Conservation (phyloP, 257 asterid genomes). For the Osmanthus fragrans region DNA sequence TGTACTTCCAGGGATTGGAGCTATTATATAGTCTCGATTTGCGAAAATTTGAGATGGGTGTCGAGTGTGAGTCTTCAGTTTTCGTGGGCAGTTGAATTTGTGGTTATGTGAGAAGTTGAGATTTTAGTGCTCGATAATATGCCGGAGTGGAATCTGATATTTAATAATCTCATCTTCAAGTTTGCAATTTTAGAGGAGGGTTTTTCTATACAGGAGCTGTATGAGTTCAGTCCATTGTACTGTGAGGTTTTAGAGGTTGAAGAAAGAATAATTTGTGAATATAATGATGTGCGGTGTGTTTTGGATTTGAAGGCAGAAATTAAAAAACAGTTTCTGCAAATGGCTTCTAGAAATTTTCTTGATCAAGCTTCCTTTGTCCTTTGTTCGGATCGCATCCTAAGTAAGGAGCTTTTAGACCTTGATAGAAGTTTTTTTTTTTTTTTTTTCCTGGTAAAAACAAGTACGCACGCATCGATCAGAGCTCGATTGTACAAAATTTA, state of each 20-base stretch:
- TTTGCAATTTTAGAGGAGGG: neutral
- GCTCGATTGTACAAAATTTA: constrained; percentile 43
- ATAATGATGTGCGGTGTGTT: neutral
- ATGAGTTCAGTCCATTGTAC: too few relatives aligned
- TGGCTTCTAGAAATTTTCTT: neutral
- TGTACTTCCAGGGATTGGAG: constrained; percentile 1
- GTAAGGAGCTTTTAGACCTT: constrained; percentile 40
- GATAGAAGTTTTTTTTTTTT: constrained; percentile 31
- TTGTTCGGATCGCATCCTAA: constrained; percentile 61
- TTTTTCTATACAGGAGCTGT: constrained; percentile 5
- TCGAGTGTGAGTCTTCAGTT: neutral
- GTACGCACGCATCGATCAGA: constrained; percentile 17
- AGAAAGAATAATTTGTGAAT: neutral
- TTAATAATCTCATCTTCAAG: neutral
- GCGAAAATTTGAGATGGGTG: neutral
- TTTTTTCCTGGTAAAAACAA: constrained; percentile 23
- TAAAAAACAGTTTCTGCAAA: neutral
- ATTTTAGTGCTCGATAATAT: neutral
- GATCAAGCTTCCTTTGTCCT: constrained; percentile 34
- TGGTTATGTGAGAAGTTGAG: neutral
- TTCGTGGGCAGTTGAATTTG: neutral
- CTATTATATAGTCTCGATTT: neutral
- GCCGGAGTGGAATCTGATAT: constrained; percentile 3
- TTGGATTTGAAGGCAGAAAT: neutral
- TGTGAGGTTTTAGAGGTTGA: neutral